Base-by-base conservation (phyloP, 768 basidiomycete genomes). In the Boletus edulis region DNA sequence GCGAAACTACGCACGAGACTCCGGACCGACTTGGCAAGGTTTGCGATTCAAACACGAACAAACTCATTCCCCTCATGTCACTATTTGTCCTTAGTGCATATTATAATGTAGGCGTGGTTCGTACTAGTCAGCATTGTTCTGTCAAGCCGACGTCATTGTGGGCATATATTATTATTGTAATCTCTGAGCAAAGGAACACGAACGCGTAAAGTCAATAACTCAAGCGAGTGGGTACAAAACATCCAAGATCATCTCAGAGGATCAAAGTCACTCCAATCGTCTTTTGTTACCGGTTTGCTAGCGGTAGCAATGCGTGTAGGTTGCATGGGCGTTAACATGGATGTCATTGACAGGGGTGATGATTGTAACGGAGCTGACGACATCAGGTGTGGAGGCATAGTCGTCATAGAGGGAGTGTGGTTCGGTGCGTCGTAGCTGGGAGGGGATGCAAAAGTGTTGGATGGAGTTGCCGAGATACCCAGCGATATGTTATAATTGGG, bases 201-300 rank as follows among this genome's bases (percentile, higher is more conserved):
- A 8, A 29, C 8, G 29, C 29, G 27, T 40, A 18, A 15, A 15
- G 18, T n/a, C 20, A 11, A 11, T 14, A 37, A 32, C 44, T 20
- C 37, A 49, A 41, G 32, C 37, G n/a, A 29, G 35, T 18, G 52
- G 29, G 45, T 52, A 62, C 52, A 29, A 10, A 50, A 41, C 27
- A 37, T 53, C 51, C 27, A 56, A 46, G 22, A 39, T 69, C 51
- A 72, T 43, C 55, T 71, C 29, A 71, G 69, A 13, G 91, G 91
- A 74, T 93, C 91, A 65, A 93, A 93, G 67, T 89, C 91, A 22
- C 82, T 83, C 87, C 87, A 91, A 55, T 85, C 84, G 59, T 84
- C 79, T 61, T 86, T 87, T 32, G 83, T 78, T 14, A 78, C 61
- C 45, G 76, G 78, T 58, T 83, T 83, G 15, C 76, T 68, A 7